Base-by-base conservation (phyloP, 2,329 filamentous ascomycete genomes). In the Thermothelomyces thermophilus region DNA sequence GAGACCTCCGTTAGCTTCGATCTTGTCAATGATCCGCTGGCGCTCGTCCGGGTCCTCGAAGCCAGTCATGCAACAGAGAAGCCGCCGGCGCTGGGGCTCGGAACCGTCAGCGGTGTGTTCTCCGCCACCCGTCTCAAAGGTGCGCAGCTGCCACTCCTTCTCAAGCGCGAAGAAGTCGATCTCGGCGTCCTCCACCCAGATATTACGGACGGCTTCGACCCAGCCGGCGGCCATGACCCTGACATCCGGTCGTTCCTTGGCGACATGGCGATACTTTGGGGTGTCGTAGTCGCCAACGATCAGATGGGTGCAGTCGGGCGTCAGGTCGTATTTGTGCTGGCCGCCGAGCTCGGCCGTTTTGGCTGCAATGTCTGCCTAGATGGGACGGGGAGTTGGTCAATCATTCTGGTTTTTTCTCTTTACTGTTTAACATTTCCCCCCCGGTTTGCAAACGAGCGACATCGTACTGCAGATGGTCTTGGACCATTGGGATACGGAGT, bases 221-320 rank as follows among this genome's bases (percentile, higher is more conserved):
- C 90, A 98, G 62, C 80, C 78, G n/a, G 84, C 80, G 37, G 80
- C 80, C 71, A 98, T 83, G 43, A 90, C 84, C 64, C 82, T 83
- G 62, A 98, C 84, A 63, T 98, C 93, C 41, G 85, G 82, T 46
- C 93, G 80, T 65, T 91, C 86, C 63, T 84, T 87, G 47, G 91
- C 93, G 62, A 97, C 91, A 73, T 95, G 95, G 66, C 84, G 86
- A 70, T 98, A 98, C 68, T 98, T 98, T 43, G 86, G 82, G 1
- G 91, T 97, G 64, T 91, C 81, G 62, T 89, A 86, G 61, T 87
- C 84, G 65, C 90, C 93, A 54, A 95, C 88, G 56, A 98, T 79
- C 41, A 98, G 82, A 71, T 98, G 93, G 5, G 93, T 97, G 41
- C 95, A 89, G 66, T 96, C 89, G 50, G 87, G 87, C n/a, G 90